Conservation (phyloP, 1,139 yeast genomes). For the Nakaseomyces glabratus region DNA sequence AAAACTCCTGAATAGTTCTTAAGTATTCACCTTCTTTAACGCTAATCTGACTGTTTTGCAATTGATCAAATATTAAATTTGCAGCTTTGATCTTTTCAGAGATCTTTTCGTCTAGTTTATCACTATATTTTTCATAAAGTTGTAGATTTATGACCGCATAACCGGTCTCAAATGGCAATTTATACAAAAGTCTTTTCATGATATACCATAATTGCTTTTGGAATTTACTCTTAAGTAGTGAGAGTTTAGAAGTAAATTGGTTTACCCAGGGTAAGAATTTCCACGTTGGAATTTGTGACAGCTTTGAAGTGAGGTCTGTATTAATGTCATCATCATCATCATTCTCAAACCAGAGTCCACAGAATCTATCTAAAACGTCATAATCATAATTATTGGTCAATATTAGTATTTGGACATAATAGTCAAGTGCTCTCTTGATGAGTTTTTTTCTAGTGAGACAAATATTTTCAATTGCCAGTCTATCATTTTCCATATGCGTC, state of each 20-base stretch:
- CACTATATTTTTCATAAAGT: slow-evolving; percentile 33
- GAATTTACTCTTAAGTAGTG: slow-evolving; percentile 41
- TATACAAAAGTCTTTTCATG: slow-evolving; percentile 42
- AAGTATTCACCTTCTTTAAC: slow-evolving; percentile 18
- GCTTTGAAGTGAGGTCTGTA: slow-evolving; percentile 30
- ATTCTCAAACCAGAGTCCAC: slow-evolving; percentile 78
- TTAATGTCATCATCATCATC: slow-evolving; percentile 39
- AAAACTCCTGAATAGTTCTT: slow-evolving; percentile 38
- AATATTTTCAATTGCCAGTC: slow-evolving; percentile 38
- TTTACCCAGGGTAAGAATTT: slow-evolving; percentile 74
- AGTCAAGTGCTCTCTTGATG: slow-evolving; percentile 48
- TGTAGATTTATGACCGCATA: slow-evolving; percentile 57
- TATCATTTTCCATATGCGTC: slow-evolving; percentile 43
- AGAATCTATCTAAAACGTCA: slow-evolving; percentile 64
- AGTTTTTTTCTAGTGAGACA: slow-evolving; percentile 37
- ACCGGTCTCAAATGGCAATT: slow-evolving; percentile 72
- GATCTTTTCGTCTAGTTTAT: background rate
- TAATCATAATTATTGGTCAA: slow-evolving; percentile 41
- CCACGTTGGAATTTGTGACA: slow-evolving; percentile 42
- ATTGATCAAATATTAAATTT: background rate
- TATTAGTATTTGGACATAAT: slow-evolving; percentile 48
- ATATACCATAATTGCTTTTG: slow-evolving; percentile 47
- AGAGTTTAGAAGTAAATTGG: slow-evolving; percentile 69
- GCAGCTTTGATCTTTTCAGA: slow-evolving; percentile 1
- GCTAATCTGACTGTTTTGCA: background rate